Conservation (phyloP, 495 filamentous ascomycete genomes). For the Neurospora sp. region DNA sequence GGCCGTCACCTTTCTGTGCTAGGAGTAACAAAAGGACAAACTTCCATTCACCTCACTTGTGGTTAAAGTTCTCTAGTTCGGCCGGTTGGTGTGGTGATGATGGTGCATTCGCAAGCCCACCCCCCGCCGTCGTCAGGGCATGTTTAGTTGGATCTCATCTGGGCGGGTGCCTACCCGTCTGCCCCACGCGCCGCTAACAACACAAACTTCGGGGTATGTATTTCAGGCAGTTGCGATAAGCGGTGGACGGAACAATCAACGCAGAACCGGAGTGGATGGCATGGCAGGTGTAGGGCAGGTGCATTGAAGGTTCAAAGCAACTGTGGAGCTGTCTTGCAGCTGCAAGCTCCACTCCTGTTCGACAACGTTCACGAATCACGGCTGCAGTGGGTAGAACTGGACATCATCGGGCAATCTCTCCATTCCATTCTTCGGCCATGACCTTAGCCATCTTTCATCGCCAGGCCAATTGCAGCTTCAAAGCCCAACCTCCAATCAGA, state of each 20-base stretch:
- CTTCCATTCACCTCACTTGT: neutral
- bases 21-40: neutral
- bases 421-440: neutral
- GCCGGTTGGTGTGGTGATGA: neutral
- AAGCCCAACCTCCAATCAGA: neutral
- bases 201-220: neutral
- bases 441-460: neutral
- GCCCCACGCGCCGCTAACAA: too few relatives aligned
- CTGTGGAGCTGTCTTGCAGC: neutral
- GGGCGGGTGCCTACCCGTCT: neutral
- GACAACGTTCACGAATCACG: neutral
- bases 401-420: neutral
- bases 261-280: too few relatives aligned
- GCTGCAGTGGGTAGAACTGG: neutral
- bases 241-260: too few relatives aligned
- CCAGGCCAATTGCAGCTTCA: neutral
- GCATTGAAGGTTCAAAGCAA: neutral
- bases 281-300: neutral
- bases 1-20: neutral
- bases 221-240: neutral
- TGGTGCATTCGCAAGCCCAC: neutral
- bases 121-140: neutral
- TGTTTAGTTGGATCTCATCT: neutral
- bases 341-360: neutral
- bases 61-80: neutral